These are phyloP conservation scores for Carex littledalei DNA, from an alignment of 176 grass and related monocot genomes.

Conservation along the genomic window DNA sequence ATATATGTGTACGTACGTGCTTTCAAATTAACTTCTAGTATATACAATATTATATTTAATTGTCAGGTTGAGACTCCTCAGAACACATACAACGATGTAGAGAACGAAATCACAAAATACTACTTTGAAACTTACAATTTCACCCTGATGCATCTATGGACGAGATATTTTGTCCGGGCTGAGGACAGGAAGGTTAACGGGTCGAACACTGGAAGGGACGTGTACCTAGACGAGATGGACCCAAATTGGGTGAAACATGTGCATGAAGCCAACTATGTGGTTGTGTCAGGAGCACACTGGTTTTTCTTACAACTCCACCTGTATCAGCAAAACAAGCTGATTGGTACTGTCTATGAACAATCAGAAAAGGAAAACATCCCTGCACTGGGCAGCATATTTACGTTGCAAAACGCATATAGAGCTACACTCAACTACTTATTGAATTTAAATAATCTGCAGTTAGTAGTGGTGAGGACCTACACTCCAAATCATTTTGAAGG, in stretches of 20 bases:
- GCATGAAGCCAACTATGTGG: slow-evolving; percentile 4
- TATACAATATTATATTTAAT: not conserved
- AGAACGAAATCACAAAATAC: slow-evolving; percentile 25
- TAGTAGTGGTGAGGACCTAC: slow-evolving; percentile 17
- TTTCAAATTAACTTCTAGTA: no score
- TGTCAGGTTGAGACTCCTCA: slow-evolving; percentile 35
- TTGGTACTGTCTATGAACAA: not conserved
- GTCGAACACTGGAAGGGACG: not conserved
- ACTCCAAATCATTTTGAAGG: not conserved
- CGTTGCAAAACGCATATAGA: not conserved
- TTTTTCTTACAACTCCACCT: slow-evolving; percentile 24
- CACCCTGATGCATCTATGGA: slow-evolving; percentile 22
- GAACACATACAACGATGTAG: slow-evolving; percentile 6
- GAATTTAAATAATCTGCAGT: not conserved
- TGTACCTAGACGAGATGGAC: slow-evolving; percentile 24
- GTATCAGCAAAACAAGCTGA: slow-evolving; percentile 13
- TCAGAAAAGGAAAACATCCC: not conserved
- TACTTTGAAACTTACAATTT: slow-evolving; percentile 39
- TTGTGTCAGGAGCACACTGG: slow-evolving; percentile 27
- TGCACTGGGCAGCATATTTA: slow-evolving; percentile 7
- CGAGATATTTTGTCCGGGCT: slow-evolving; percentile 11
- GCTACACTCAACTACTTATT: slow-evolving; percentile 11
- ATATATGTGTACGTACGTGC: no score
- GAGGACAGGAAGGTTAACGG: slow-evolving; percentile 8
- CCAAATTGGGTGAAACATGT: slow-evolving; percentile 16